Conservation (phyloP, 805 yeast species). For the Metschnikowia lunata region DNA sequence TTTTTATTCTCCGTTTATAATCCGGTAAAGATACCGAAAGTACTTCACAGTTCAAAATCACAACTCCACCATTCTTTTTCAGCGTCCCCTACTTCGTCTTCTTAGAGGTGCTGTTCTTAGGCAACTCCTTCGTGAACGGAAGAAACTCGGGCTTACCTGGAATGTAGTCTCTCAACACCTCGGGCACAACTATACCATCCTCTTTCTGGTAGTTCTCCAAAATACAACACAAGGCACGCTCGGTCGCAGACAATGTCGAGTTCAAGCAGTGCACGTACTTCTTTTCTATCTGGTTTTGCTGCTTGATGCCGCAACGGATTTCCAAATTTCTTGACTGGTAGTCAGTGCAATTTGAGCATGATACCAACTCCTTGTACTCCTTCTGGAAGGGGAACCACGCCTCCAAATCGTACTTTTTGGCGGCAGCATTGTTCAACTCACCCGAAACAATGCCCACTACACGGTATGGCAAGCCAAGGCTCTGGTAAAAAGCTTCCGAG, state of each 20-base stretch:
- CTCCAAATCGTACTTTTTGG: slow-evolving; percentile 96
- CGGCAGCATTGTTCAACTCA: slow-evolving; percentile 98
- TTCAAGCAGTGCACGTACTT: slow-evolving; percentile 97
- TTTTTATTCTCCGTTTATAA: background rate
- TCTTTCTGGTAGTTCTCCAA: slow-evolving; percentile 97
- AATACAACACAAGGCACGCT: slow-evolving; percentile 96
- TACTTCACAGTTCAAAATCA: background rate
- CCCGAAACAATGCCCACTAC: slow-evolving; percentile 98
- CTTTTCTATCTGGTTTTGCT: slow-evolving; percentile 91
- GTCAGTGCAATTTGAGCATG: slow-evolving; percentile 99
- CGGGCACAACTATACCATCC: slow-evolving; percentile 90
- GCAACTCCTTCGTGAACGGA: slow-evolving; percentile 85
- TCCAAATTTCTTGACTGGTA: slow-evolving; percentile 98
- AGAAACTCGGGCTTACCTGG: slow-evolving; percentile 98
- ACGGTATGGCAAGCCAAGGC: slow-evolving; percentile 90
- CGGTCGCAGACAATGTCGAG: slow-evolving; percentile 95
- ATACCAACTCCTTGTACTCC: slow-evolving; percentile 96
- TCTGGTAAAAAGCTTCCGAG: slow-evolving; percentile 90
- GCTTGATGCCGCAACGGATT: slow-evolving; percentile 97
- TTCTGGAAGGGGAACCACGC: slow-evolving; percentile 99
- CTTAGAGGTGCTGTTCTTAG: slow-evolving; percentile 87
- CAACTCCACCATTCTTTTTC: background rate
- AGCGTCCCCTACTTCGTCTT: slow-evolving; percentile 38
- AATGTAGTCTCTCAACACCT: slow-evolving; percentile 90
- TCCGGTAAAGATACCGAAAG: background rate